These are phyloP conservation scores for Rubus parviflorus DNA, from an alignment of 306 rosid genomes.

Conservation along the genomic window DNA sequence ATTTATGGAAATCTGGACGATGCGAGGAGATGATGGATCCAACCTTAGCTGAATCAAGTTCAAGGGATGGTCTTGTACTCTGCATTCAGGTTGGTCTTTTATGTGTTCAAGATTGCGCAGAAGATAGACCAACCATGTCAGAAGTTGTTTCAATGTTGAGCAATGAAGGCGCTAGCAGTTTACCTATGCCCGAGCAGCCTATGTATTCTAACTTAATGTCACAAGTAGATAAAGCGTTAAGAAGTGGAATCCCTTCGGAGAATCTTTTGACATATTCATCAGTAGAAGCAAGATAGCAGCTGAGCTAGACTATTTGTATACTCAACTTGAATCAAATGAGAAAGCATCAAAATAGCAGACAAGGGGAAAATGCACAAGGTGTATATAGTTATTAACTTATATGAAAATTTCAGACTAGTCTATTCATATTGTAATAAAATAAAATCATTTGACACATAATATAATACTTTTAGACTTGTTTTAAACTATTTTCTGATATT, in stretches of 20 bases:
- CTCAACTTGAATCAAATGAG: neutral
- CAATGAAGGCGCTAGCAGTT: slow-evolving; percentile 12
- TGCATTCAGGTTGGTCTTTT: slow-evolving; percentile 25
- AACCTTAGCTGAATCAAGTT: slow-evolving; percentile 3
- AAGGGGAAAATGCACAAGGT: too few species aligned
- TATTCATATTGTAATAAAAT: too few species aligned
- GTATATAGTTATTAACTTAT: too few species aligned
- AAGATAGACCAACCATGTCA: slow-evolving; percentile 30
- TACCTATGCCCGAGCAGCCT: slow-evolving; percentile 13
- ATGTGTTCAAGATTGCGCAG: slow-evolving; percentile 23
- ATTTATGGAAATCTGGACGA: slow-evolving; percentile 11
- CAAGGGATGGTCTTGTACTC: neutral
- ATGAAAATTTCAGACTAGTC: too few species aligned
- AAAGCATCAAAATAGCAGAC: neutral
- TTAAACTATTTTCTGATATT: too few species aligned
- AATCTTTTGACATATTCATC: slow-evolving; percentile 13
- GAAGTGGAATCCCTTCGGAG: neutral
- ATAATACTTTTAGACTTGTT: too few species aligned
- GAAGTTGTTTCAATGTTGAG: slow-evolving; percentile 25
- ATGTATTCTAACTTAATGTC: slow-evolving; percentile 3
- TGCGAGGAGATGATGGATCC: slow-evolving; percentile 20
- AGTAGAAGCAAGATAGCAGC: slow-evolving; percentile 7
- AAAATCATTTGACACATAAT: too few species aligned
- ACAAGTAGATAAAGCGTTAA: neutral
- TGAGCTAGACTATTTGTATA: neutral